Evolutionary conservation across 495 filamentous ascomycete species (phyloP).

Genomic region (Podospora australis): DNA sequence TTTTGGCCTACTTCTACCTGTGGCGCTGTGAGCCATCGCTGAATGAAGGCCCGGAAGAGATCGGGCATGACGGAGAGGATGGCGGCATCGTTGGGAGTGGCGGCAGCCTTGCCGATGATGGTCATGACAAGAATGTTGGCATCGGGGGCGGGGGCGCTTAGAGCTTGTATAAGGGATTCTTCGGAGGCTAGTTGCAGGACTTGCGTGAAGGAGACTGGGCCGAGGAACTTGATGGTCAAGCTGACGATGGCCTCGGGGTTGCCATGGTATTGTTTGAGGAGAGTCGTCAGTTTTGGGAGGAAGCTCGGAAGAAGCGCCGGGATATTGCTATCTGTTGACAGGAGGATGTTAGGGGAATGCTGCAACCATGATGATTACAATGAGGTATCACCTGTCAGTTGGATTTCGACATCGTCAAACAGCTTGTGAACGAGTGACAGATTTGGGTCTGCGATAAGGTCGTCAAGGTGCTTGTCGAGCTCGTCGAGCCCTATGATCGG

Average conservation of each 20-base stretch:
- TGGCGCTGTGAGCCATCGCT: conserved; percentile 64
- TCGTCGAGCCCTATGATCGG: conserved; percentile 43
- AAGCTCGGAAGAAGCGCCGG: conserved; percentile 41
- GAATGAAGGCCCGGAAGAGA: conserved; percentile 55
- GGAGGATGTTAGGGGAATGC: neutral
- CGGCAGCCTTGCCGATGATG: conserved; percentile 65
- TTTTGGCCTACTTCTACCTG: conserved; percentile 69
- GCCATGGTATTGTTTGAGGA: conserved; percentile 42
- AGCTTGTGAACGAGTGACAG: conserved; percentile 37
- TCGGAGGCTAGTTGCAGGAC: conserved; percentile 47
- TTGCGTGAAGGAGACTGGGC: conserved; percentile 44
- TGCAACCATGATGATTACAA: conserved; percentile 24
- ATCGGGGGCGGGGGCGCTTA: conserved; percentile 54
- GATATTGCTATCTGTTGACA: conserved; percentile 35
- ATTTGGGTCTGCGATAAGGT: conserved; percentile 34
- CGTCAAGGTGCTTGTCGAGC: conserved; percentile 42
- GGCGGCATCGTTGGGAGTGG: conserved; percentile 53
- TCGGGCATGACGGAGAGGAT: conserved; percentile 60
- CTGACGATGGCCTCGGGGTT: conserved; percentile 46
- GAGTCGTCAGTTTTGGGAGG: conserved; percentile 41
- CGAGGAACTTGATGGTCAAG: conserved; percentile 48
- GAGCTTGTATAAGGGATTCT: conserved; percentile 46
- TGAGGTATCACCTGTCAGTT: too few relatives aligned
- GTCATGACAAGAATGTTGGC: conserved; percentile 66
- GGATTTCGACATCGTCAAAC: conserved; percentile 49